These are phyloP conservation scores for Trametes cinnabarina DNA, from an alignment of 768 basidiomycete genomes.

Conservation along the genomic window DNA sequence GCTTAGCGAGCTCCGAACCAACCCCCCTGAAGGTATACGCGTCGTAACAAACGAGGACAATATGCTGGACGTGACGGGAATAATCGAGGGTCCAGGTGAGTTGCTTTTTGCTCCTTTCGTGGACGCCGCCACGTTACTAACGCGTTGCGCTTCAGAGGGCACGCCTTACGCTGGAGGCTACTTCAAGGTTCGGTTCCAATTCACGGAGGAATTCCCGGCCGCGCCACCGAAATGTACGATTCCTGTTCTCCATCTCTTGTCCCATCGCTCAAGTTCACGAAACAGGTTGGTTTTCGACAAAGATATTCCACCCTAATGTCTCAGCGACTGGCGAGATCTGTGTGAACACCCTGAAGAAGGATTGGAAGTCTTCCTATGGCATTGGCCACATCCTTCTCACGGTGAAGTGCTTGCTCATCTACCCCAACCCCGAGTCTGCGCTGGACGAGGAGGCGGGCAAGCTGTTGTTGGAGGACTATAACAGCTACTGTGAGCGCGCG, in stretches of 20 bases:
- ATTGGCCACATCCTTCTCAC: conserved; percentile 90
- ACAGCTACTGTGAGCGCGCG: conserved; percentile 82
- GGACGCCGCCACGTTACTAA: conserved; percentile 7
- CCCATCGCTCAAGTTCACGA: neutral
- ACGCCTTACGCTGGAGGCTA: conserved; percentile 74
- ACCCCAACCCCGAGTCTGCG: conserved; percentile 95
- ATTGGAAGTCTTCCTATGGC: conserved; percentile 91
- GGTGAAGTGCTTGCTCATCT: conserved; percentile 93
- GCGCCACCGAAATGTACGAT: conserved; percentile 88
- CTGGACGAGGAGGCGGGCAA: conserved; percentile 96
- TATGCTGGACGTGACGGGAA: conserved; percentile 81
- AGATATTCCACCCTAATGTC: conserved; percentile 98
- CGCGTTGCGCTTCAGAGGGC: conserved; percentile 40
- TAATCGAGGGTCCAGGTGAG: conserved; percentile 89
- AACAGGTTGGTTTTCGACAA: conserved; percentile 85
- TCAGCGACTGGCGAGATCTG: conserved; percentile 89
- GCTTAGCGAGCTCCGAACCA: conserved; percentile 73
- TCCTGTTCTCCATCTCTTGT: neutral
- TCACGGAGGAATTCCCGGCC: conserved; percentile 92
- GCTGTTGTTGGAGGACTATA: conserved; percentile 85
- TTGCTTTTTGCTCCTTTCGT: conserved; percentile 11
- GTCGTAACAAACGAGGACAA: conserved; percentile 85
- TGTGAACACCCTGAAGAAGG: conserved; percentile 96
- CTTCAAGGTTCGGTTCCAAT: conserved; percentile 77
- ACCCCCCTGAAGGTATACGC: conserved; percentile 91